phyloP scores from a whole-genome alignment of 225 moss, liverwort and hornwort genomes.

The Bryum argenteum region DNA sequence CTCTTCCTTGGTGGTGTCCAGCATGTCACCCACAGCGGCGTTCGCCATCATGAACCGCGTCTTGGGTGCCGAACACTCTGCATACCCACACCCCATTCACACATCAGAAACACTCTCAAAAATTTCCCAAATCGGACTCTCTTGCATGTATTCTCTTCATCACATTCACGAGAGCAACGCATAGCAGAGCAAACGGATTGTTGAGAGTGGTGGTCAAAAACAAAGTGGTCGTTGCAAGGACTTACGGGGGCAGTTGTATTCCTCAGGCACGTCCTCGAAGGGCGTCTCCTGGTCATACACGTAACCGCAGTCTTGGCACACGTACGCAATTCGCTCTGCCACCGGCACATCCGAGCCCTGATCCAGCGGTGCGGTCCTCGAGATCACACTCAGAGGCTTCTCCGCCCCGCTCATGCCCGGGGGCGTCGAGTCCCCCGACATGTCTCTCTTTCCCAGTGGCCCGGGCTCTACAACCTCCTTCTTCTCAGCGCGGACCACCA shows the following conservation, averaged over 20 bases:
- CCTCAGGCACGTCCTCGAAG: constrained; percentile 30
- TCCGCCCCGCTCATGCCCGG: constrained; percentile 39
- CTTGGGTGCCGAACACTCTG: constrained; percentile 63
- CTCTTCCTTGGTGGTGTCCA: constrained; percentile 45
- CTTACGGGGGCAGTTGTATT: constrained; percentile 44
- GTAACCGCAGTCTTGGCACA: constrained; percentile 72
- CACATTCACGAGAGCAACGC: no score
- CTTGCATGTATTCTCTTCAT: no score
- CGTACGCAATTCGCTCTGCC: constrained; percentile 57
- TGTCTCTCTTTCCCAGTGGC: constrained; percentile 15
- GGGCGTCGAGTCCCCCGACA: constrained; percentile 15
- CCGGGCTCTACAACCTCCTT: constrained; percentile 40
- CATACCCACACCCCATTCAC: neutral
- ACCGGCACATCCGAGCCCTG: constrained; percentile 46
- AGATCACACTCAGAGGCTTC: constrained; percentile 27
- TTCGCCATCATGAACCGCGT: constrained; percentile 41
- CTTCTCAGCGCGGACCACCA: constrained; percentile 43
- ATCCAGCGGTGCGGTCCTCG: constrained; percentile 45
- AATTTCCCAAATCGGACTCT: no score
- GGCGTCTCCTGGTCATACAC: constrained; percentile 47
- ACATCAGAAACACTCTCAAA: neutral
- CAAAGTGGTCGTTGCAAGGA: no score
- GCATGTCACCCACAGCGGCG: constrained; percentile 26
- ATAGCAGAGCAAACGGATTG: no score
- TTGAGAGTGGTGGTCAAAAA: no score